A percentile compares a stretch with the other conserved stretches of the same genome.
Conservation (phyloP, 1,284 basidiomycete genomes). For the Bjerkandera adusta region DNA sequence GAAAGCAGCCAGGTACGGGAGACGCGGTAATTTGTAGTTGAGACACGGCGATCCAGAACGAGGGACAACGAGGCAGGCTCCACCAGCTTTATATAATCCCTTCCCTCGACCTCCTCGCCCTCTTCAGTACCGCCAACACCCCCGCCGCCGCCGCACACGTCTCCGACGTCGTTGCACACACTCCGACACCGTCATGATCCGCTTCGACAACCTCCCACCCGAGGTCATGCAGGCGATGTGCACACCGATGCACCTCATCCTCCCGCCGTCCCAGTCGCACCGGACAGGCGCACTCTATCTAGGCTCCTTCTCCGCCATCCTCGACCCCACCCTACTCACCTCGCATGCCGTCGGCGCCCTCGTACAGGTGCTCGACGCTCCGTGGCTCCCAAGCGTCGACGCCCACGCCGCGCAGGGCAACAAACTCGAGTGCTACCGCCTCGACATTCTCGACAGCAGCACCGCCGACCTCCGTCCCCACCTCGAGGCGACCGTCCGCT, state of each 20-base stretch:
- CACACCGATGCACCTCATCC: constrained; percentile 74
- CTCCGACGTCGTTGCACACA: neutral
- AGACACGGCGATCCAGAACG: constrained; percentile 1
- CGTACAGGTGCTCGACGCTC: constrained; percentile 68
- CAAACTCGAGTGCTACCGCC: constrained; percentile 54
- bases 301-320: constrained; percentile 37
- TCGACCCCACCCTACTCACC: constrained; percentile 33
- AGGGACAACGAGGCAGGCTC: constrained; percentile 2
- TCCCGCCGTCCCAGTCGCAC: constrained; percentile 34
- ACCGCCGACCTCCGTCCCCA: constrained; percentile 52
- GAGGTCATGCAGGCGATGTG: constrained; percentile 79
- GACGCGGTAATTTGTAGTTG: constrained; percentile 1
- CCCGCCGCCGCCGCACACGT: neutral
- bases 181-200: constrained; percentile 48
- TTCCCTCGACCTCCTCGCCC: neutral
- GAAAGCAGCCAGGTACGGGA: neutral
- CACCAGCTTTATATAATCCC: constrained; percentile 4
- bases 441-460: constrained; percentile 59
- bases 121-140: neutral
- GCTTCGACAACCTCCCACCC: constrained; percentile 64
- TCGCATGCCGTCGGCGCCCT: constrained; percentile 53
- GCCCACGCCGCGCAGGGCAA: constrained; percentile 41
- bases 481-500: constrained; percentile 53
- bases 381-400: constrained; percentile 62
- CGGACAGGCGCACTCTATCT: constrained; percentile 37